phyloP scores from a whole-genome alignment of 176 grass and related monocot genomes.

The Lolium perenne region DNA sequence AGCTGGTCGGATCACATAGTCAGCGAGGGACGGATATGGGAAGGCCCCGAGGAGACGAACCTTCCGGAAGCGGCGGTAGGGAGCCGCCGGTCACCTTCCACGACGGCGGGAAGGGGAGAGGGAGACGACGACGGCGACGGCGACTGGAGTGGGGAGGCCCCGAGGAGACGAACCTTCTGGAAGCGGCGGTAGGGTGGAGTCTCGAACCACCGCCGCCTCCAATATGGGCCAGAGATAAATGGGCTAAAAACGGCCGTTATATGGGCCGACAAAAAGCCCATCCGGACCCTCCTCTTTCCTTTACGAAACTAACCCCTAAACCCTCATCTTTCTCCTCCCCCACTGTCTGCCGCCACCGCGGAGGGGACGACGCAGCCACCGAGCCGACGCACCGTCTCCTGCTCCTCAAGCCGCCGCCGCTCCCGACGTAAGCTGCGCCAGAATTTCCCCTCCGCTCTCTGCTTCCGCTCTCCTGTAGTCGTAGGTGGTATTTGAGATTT shows the following conservation, averaged over 20 bases:
- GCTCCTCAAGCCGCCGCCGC: neutral
- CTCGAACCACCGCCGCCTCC: neutral
- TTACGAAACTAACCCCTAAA: neutral
- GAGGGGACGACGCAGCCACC: slow-evolving; percentile 12
- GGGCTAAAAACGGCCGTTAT: neutral
- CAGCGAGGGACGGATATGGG: neutral
- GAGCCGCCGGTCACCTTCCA: slow-evolving; percentile 1
- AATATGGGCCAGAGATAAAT: neutral
- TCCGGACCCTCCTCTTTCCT: neutral
- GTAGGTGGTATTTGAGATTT: too few relatives aligned
- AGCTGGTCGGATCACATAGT: too few relatives aligned
- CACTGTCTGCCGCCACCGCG: slow-evolving; percentile 39
- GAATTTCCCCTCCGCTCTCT: neutral
- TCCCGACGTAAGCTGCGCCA: neutral
- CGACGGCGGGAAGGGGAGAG: slow-evolving; percentile 23
- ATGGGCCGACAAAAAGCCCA: neutral
- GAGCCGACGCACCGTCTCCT: neutral
- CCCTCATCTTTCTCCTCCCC: neutral
- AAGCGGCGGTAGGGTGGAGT: neutral
- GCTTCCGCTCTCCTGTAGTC: neutral
- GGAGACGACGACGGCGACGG: neutral
- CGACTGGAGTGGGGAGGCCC: neutral
- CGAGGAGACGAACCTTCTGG: too few relatives aligned
- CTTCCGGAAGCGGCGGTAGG: neutral
- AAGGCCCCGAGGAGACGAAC: neutral